Evolutionary conservation across 208 protist species (phyloP).

Genomic region (Acanthamoeba divionensis): DNA sequence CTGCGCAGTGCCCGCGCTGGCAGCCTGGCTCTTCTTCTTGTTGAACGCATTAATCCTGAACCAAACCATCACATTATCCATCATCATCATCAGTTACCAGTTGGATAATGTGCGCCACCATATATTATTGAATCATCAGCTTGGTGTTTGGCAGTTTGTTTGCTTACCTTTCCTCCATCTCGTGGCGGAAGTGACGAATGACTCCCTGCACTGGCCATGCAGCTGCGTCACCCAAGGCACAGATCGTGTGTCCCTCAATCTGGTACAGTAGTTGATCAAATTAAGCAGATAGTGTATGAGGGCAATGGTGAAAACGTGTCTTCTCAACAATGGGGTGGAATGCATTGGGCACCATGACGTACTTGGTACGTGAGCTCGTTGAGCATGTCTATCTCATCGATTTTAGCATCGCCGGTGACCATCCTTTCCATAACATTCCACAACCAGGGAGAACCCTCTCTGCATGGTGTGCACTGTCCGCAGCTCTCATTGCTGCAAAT

Average conservation of each 20-base stretch:
- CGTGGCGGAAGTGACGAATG: slow-evolving; percentile 93
- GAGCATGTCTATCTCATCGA: slow-evolving; percentile 96
- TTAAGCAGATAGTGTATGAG: not conserved
- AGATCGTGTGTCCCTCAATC: slow-evolving; percentile 98
- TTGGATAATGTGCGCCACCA: too few species aligned
- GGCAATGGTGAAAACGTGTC: not conserved
- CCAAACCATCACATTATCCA: too few species aligned
- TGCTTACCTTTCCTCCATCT: slow-evolving; percentile 90
- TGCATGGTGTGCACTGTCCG: slow-evolving; percentile 97
- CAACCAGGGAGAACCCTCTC: slow-evolving; percentile 94
- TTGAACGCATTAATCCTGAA: too few species aligned
- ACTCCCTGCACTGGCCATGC: slow-evolving; percentile 97
- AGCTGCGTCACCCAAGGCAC: slow-evolving; percentile 96
- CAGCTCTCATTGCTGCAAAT: slow-evolving; percentile 71
- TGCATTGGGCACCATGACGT: not conserved
- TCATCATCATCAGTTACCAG: too few species aligned
- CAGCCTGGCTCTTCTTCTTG: too few species aligned
- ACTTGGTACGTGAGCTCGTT: slow-evolving; percentile 89
- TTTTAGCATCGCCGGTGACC: slow-evolving; percentile 92
- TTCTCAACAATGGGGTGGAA: not conserved
- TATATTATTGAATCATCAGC: too few species aligned
- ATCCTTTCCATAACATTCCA: slow-evolving; percentile 96
- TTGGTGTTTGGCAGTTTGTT: too few species aligned
- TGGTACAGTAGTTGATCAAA: slow-evolving; percentile 68
- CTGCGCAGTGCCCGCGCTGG: too few species aligned